These are phyloP conservation scores for Aschersonia sp. DNA, from an alignment of 2,329 filamentous ascomycete species.

Conservation along the genomic window DNA sequence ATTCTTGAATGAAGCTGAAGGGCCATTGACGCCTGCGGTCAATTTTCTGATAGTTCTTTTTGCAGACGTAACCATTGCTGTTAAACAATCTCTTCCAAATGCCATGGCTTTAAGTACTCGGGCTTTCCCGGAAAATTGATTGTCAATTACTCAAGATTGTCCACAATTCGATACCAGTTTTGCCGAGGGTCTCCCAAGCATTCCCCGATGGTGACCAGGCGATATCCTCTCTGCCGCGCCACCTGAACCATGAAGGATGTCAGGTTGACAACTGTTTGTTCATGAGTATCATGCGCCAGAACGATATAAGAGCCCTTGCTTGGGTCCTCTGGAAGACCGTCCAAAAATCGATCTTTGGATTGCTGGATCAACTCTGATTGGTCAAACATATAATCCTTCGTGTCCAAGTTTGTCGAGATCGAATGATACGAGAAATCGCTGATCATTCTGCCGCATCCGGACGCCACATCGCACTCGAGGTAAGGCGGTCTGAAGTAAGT, in stretches of 20 bases:
- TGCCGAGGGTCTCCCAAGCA: constrained; percentile 36
- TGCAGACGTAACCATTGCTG: too few relatives aligned
- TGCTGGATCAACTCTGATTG: constrained; percentile 31
- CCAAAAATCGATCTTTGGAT: constrained; percentile 23
- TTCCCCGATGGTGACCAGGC: constrained; percentile 38
- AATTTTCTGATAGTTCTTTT: too few relatives aligned
- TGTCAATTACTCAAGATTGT: background rate
- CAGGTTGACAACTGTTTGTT: constrained; percentile 28
- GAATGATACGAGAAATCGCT: constrained; percentile 36
- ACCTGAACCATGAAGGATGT: constrained; percentile 26
- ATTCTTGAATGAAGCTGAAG: too few relatives aligned
- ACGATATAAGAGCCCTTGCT: constrained; percentile 27
- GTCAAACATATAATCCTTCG: constrained; percentile 43
- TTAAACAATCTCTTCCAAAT: too few relatives aligned
- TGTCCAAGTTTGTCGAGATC: constrained; percentile 42
- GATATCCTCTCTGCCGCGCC: constrained; percentile 25
- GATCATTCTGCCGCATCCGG: constrained; percentile 23
- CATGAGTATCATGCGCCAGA: constrained; percentile 37
- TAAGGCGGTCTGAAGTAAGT: constrained; percentile 30
- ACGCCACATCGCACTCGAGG: constrained; percentile 23
- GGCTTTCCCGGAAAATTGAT: background rate
- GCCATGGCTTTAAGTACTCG: too few relatives aligned
- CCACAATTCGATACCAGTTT: constrained; percentile 33
- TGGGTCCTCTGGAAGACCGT: constrained; percentile 18
- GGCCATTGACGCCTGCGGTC: too few relatives aligned